Percentiles rank a stretch among this genome's conserved stretches.
phyloP scores from a whole-genome alignment of 768 basidiomycete species.

The Exidia glandulosa region DNA sequence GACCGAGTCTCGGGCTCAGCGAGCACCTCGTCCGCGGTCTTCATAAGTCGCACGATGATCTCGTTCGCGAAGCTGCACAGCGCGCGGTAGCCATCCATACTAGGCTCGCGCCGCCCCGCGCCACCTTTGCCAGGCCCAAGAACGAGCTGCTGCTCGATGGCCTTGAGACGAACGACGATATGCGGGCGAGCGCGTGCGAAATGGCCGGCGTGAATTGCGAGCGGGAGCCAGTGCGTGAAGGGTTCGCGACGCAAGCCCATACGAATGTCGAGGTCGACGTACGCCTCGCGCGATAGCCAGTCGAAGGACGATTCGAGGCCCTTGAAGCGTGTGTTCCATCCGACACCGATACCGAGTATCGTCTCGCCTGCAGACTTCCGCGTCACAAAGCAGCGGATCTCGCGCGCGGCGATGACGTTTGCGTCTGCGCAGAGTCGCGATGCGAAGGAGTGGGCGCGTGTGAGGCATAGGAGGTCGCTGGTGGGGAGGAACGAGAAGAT shows the following conservation, averaged over 20 bases:
- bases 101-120: not conserved
- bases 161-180: not conserved
- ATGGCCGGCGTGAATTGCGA: not conserved
- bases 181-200: not conserved
- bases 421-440: not conserved
- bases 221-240: slow-evolving; percentile 1
- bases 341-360: not conserved
- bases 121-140: not conserved
- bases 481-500: not conserved
- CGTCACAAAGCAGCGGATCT: not conserved
- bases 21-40: not conserved
- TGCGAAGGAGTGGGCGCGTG: not conserved
- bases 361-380: not conserved
- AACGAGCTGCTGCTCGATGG: not conserved
- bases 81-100: not conserved
- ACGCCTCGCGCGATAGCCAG: not conserved
- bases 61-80: slow-evolving; percentile 1
- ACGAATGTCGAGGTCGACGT: not conserved
- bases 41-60: not conserved
- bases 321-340: not conserved
- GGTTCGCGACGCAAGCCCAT: not conserved
- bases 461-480: not conserved
- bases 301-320: not conserved
- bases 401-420: not conserved
- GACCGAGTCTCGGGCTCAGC: not conserved